These are phyloP conservation scores for Dictyostelium intermedium DNA, from an alignment of 78 protist genomes.

Conservation along the genomic window DNA sequence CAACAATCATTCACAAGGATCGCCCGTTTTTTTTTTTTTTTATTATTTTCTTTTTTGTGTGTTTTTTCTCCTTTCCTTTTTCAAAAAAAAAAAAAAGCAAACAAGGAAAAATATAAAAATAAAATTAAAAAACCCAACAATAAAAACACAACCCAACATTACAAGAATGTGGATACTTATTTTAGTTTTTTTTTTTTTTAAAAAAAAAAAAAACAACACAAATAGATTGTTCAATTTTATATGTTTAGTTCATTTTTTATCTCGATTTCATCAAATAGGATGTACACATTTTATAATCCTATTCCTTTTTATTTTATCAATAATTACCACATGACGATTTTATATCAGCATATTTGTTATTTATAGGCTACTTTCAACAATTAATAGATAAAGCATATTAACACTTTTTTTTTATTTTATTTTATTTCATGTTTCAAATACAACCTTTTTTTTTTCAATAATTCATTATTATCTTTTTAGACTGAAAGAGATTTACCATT, in stretches of 20 bases:
- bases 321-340: neutral
- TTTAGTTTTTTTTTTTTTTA: no score
- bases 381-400: neutral
- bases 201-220: no score
- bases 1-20: neutral
- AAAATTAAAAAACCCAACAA: no score
- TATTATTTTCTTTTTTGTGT: neutral
- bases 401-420: neutral
- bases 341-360: neutral
- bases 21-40: neutral
- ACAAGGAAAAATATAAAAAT: neutral
- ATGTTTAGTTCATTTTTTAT: no score
- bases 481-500: conserved; percentile 80
- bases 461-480: neutral
- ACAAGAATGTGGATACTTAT: neutral
- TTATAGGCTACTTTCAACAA: neutral
- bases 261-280: neutral
- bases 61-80: no score
- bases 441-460: neutral
- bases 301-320: neutral
- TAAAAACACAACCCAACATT: neutral
- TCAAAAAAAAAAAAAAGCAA: neutral
- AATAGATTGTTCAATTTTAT: no score
- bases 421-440: neutral
- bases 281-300: neutral